These are phyloP conservation scores for Wickerhamomyces ciferrii DNA, from an alignment of 805 yeast genomes.

Conservation along the genomic window DNA sequence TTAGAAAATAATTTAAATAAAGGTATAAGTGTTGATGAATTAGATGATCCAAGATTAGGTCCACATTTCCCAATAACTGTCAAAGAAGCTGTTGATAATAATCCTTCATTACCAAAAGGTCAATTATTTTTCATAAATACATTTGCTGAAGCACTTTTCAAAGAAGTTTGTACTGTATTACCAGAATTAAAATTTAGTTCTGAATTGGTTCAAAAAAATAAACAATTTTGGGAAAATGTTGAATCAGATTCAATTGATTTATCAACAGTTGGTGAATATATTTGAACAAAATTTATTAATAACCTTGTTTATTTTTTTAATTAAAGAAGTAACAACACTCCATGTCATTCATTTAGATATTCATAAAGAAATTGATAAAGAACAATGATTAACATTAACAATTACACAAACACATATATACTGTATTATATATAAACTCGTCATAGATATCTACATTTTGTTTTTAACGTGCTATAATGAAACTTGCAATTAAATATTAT, in stretches of 20 bases:
- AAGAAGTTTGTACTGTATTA: slow-evolving; percentile 51
- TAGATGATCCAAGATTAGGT: slow-evolving; percentile 12
- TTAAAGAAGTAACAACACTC: no score
- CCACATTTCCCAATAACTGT: slow-evolving; percentile 31
- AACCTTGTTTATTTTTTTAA: no score
- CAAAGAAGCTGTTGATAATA: slow-evolving; percentile 37
- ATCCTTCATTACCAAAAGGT: slow-evolving; percentile 55
- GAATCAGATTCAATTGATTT: neutral
- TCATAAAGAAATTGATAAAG: no score
- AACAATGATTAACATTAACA: no score
- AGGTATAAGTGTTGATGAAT: slow-evolving; percentile 18
- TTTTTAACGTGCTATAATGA: neutral
- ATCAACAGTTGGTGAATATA: neutral
- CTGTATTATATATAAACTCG: neutral
- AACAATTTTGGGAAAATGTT: slow-evolving; percentile 44
- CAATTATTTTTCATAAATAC: slow-evolving; percentile 80
- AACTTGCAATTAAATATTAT: neutral
- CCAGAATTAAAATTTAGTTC: slow-evolving; percentile 57
- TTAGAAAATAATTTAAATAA: slow-evolving; percentile 37
- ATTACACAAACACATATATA: neutral
- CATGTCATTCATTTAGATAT: no score
- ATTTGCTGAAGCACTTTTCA: slow-evolving; percentile 76
- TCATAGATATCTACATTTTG: neutral
- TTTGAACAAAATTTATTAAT: neutral
- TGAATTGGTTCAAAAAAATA: slow-evolving; percentile 48